phyloP scores from a whole-genome alignment of 2,329 filamentous ascomycete genomes.

The Trematosphaeria pertusa region DNA sequence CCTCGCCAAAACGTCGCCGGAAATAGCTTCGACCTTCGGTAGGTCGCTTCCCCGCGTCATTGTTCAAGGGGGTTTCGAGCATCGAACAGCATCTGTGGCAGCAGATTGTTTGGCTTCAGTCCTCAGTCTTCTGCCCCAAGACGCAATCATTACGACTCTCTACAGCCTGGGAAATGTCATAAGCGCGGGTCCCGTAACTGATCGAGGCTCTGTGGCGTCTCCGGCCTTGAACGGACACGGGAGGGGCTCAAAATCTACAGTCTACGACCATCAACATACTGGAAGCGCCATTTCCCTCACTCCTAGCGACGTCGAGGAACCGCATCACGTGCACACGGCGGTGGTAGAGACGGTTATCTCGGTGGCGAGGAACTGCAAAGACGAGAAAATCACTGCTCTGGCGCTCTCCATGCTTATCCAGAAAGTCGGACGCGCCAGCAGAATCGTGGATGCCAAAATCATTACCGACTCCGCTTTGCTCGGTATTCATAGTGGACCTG shows the following conservation, averaged over 20 bases:
- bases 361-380: slow-evolving; percentile 81
- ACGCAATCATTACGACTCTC: slow-evolving; percentile 91
- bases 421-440: slow-evolving; percentile 86
- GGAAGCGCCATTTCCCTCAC: slow-evolving; percentile 83
- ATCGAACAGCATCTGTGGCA: slow-evolving; percentile 74
- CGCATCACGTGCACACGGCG: slow-evolving; percentile 77
- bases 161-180: slow-evolving; percentile 97
- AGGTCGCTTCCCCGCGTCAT: slow-evolving; percentile 85
- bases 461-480: slow-evolving; percentile 81
- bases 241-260: slow-evolving; percentile 51
- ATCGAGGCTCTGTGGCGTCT: slow-evolving; percentile 56
- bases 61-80: slow-evolving; percentile 78
- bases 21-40: slow-evolving; percentile 76
- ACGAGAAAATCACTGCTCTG: slow-evolving; percentile 91
- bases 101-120: slow-evolving; percentile 85
- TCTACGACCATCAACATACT: slow-evolving; percentile 58
- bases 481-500: slow-evolving; percentile 75
- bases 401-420: slow-evolving; percentile 97
- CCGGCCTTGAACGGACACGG: slow-evolving; percentile 56
- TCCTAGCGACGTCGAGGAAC: slow-evolving; percentile 78
- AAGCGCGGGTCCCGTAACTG: slow-evolving; percentile 69
- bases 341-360: slow-evolving; percentile 95
- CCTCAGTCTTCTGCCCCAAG: slow-evolving; percentile 82
- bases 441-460: slow-evolving; percentile 81
- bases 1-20: slow-evolving; percentile 75